Evolutionary conservation across 345 rosid species (phyloP).

Genomic region (Sisymbrium irio): DNA sequence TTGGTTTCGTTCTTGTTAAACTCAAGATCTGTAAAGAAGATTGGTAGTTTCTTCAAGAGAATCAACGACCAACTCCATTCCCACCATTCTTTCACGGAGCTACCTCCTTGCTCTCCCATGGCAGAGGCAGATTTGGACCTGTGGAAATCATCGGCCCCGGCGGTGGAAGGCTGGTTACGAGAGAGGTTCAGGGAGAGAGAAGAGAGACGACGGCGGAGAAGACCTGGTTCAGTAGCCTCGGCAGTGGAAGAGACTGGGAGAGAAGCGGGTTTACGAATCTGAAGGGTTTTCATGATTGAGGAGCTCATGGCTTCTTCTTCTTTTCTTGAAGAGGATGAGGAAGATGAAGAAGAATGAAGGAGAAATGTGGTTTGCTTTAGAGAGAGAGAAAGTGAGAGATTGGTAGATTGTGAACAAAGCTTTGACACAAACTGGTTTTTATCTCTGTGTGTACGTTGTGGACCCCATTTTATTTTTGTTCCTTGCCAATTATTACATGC

Average conservation of each 20-base stretch:
- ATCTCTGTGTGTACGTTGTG: background rate
- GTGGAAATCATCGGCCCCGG: background rate
- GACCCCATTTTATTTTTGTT: background rate
- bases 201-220: conserved; percentile 66
- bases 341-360: background rate
- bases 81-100: conserved; percentile 76
- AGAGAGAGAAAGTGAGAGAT: conserved; percentile 27
- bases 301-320: conserved; percentile 4
- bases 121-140: conserved; percentile 60
- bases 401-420: conserved; percentile 35
- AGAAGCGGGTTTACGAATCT: conserved; percentile 36
- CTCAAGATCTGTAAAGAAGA: conserved; percentile 71
- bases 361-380: conserved; percentile 10
- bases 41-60: conserved; percentile 57
- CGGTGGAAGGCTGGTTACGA: conserved; percentile 35
- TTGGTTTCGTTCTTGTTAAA: conserved; percentile 60
- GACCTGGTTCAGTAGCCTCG: conserved; percentile 7
- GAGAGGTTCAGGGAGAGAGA: conserved; percentile 52
- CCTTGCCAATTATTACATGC: conserved; percentile 8
- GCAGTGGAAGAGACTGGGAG: conserved; percentile 52
- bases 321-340: background rate
- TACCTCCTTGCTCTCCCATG: conserved; percentile 45
- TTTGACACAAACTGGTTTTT: conserved; percentile 40
- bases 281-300: conserved; percentile 53
- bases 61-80: conserved; percentile 76